Conservation (phyloP, 345 rosid genomes). For the Lagerstroemia speciosa region DNA sequence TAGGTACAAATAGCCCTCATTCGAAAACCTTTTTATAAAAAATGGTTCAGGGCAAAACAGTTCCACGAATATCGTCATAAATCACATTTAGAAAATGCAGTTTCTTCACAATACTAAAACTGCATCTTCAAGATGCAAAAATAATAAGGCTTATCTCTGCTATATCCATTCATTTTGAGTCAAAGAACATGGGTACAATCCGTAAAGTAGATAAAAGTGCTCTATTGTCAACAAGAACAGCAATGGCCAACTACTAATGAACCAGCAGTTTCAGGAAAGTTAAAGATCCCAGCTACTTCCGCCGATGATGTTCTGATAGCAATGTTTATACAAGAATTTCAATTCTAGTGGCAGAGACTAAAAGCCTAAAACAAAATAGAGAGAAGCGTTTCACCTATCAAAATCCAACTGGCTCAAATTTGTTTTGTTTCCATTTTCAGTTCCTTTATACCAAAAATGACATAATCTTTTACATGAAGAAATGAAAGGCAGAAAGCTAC, state of each 20-base stretch:
- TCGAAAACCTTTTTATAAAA: too few species aligned
- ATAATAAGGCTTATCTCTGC: too few species aligned
- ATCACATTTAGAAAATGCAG: too few species aligned
- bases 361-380: not conserved
- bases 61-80: too few species aligned
- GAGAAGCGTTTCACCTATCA: not conserved
- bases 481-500: constrained; percentile 21
- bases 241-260: not conserved
- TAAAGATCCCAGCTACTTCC: not conserved
- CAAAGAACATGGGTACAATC: not conserved
- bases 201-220: not conserved
- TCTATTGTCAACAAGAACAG: not conserved
- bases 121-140: too few species aligned
- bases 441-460: not conserved
- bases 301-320: not conserved
- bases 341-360: not conserved
- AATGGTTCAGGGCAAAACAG: too few species aligned
- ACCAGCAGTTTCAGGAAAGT: not conserved
- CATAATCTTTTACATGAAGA: not conserved
- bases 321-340: constrained; percentile 1
- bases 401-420: not conserved
- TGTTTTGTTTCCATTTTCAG: not conserved
- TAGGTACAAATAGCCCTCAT: too few species aligned
- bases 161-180: not conserved
- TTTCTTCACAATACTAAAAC: too few species aligned